Conservation (phyloP, 352 stramenopile species). For the Phytopythium aichiense region DNA sequence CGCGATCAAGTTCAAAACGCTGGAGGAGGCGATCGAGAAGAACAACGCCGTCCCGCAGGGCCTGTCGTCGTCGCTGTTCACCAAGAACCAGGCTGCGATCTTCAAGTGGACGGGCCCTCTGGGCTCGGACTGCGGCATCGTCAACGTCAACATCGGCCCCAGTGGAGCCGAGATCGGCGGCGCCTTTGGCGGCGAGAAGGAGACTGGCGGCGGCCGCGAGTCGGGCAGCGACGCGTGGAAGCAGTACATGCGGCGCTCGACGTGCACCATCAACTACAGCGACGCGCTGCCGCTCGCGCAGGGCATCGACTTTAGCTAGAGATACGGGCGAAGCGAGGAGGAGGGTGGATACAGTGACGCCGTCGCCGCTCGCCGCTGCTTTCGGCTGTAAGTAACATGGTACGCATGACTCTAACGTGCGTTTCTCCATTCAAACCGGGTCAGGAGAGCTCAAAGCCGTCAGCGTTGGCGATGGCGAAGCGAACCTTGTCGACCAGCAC, state of each 20-base stretch:
- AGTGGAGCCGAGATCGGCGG: conserved; percentile 91
- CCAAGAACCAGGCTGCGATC: conserved; percentile 88
- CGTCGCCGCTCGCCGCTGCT: neutral
- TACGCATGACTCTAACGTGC: neutral
- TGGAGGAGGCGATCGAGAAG: conserved; percentile 89
- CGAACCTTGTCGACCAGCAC: conserved; percentile 66
- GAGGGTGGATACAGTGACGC: neutral
- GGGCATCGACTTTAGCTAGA: conserved; percentile 89
- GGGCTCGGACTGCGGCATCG: conserved; percentile 91
- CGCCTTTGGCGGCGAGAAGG: conserved; percentile 92
- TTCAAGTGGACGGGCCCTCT: conserved; percentile 90
- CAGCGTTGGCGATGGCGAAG: conserved; percentile 74
- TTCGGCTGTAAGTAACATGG: neutral
- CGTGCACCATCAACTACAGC: conserved; percentile 93
- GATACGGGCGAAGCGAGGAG: neutral
- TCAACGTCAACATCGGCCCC: conserved; percentile 92
- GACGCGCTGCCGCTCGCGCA: conserved; percentile 90
- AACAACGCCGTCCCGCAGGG: conserved; percentile 93
- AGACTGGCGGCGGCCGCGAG: conserved; percentile 89
- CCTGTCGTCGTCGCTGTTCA: conserved; percentile 90
- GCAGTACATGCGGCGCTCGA: conserved; percentile 94
- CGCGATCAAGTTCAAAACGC: conserved; percentile 85
- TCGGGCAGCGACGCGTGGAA: conserved; percentile 92
- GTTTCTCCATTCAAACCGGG: neutral
- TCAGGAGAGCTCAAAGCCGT: conserved; percentile 77